Conservation (phyloP, 2,329 filamentous ascomycete species). For the Chaetomiaceae sp. region DNA sequence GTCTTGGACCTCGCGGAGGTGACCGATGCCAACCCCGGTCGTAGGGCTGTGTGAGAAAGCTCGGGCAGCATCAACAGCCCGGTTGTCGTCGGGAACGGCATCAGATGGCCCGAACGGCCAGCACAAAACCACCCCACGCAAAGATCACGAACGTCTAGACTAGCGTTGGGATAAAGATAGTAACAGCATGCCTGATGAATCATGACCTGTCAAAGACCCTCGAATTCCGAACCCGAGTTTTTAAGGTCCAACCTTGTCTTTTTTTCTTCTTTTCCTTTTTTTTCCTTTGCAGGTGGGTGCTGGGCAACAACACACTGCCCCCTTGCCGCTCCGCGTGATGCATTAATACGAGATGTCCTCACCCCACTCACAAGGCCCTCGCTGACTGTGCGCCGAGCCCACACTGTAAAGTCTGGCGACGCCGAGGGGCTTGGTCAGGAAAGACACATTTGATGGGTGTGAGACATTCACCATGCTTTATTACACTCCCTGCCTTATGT, state of each 20-base stretch:
- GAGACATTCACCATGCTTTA: not conserved
- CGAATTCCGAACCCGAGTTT: not conserved
- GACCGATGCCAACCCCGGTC: not conserved
- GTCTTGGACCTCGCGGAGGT: not conserved
- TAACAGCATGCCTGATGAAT: not conserved
- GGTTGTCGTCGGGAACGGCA: too few species aligned
- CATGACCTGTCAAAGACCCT: too few species aligned
- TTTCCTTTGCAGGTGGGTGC: not conserved
- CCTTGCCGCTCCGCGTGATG: not conserved
- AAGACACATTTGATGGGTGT: too few species aligned
- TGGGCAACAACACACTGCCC: not conserved
- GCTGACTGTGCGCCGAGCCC: not conserved
- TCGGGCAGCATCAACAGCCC: too few species aligned
- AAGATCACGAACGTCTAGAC: not conserved
- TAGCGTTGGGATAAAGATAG: conserved; percentile 1
- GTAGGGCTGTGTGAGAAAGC: not conserved
- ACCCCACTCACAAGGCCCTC: not conserved
- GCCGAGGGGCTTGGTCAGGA: not conserved
- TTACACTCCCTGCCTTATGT: too few species aligned
- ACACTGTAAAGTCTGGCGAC: not conserved
- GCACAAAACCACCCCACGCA: too few species aligned
- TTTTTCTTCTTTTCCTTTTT: not conserved
- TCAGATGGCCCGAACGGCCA: too few species aligned
- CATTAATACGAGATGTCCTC: not conserved
- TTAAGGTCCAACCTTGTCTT: not conserved